phyloP scores from a whole-genome alignment of 2,329 filamentous ascomycete genomes.

The Ceratocystis ficicola region DNA sequence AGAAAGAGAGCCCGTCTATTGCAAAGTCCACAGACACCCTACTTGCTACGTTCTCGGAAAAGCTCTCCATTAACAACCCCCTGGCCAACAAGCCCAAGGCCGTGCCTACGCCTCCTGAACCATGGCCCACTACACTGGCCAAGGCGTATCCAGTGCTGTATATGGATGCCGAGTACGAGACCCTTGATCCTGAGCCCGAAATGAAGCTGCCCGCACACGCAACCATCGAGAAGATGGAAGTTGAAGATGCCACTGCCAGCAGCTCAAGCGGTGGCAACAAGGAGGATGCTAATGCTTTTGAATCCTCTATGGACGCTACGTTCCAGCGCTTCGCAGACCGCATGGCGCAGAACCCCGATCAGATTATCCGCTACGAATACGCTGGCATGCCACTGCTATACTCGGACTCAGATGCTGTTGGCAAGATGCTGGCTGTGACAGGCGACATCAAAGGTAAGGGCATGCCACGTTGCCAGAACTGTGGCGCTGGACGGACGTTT shows the following conservation, averaged over 20 bases:
- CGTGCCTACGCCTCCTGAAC: constrained; percentile 58
- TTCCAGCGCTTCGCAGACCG: constrained; percentile 74
- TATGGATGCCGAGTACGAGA: constrained; percentile 87
- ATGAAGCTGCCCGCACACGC: constrained; percentile 40
- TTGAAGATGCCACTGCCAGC: constrained; percentile 29
- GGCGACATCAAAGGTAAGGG: constrained; percentile 26
- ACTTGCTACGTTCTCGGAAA: constrained; percentile 56
- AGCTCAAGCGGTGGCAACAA: constrained; percentile 30
- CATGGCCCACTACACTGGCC: constrained; percentile 51
- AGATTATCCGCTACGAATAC: constrained; percentile 72
- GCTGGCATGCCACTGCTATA: constrained; percentile 65
- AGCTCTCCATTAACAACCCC: constrained; percentile 58
- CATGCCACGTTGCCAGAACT: constrained; percentile 66
- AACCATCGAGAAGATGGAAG: constrained; percentile 34
- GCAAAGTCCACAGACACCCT: constrained; percentile 30
- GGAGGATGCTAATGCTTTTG: constrained; percentile 56
- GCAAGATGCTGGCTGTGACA: constrained; percentile 43
- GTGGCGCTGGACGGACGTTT: constrained; percentile 64
- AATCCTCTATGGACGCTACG: constrained; percentile 59
- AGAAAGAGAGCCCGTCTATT: constrained; percentile 22
- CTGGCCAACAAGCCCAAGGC: constrained; percentile 27
- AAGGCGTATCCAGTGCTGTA: constrained; percentile 63
- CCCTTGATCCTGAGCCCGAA: constrained; percentile 49
- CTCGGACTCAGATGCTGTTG: constrained; percentile 62
- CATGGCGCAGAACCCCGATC: constrained; percentile 67